Conservation (phyloP, 306 rosid species). For the cucumber (Cucumis sativus) region DNA sequence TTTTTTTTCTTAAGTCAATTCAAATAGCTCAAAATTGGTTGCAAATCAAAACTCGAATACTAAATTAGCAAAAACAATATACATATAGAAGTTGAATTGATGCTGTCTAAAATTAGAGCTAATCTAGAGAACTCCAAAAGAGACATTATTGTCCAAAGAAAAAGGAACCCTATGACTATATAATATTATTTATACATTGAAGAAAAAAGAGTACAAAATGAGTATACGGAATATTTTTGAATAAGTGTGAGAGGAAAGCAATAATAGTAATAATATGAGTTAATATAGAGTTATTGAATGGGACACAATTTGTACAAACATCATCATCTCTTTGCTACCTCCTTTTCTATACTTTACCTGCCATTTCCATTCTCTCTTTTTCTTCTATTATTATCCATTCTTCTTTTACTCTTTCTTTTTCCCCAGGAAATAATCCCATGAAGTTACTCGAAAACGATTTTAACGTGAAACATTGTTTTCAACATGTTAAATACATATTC, state of each 20-base stretch:
- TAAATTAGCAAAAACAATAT: no score
- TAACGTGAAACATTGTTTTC: background rate
- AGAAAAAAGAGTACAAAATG: background rate
- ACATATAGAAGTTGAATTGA: no score
- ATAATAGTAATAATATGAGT: background rate
- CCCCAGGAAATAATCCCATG: no score
- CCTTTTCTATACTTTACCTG: background rate
- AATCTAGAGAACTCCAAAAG: no score
- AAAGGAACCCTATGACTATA: background rate
- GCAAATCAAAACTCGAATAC: no score
- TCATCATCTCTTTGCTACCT: background rate
- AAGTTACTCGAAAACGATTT: no score
- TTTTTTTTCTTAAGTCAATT: no score
- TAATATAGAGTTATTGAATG: background rate
- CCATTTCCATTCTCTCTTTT: background rate
- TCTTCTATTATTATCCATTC: background rate
- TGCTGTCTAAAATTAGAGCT: no score
- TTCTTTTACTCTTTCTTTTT: no score
- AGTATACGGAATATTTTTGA: background rate
- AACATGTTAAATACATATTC: background rate
- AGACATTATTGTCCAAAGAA: no score
- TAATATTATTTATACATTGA: background rate
- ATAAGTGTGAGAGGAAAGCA: background rate
- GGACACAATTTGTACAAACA: background rate
- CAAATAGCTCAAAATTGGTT: no score